These are phyloP conservation scores for Astrocystis sublimbata DNA, from an alignment of 495 filamentous ascomycete genomes.

Conservation along the genomic window DNA sequence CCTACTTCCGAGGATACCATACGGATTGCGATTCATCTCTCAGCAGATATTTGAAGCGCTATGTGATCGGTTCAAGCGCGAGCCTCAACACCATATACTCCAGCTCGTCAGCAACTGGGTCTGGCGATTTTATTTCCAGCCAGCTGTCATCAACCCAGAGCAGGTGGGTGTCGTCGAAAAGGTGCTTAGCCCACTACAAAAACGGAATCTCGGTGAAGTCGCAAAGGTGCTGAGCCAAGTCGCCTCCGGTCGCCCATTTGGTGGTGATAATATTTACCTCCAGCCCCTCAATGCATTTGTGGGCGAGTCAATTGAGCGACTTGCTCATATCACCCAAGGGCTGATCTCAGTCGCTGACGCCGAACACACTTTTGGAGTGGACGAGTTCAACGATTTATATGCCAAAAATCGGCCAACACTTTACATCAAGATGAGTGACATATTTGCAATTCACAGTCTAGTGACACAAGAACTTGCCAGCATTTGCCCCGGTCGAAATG, in stretches of 20 bases:
- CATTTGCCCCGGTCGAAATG: constrained; percentile 78
- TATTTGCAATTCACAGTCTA: constrained; percentile 93
- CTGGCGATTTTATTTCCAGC: constrained; percentile 92
- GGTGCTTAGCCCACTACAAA: constrained; percentile 83
- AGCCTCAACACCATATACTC: constrained; percentile 74
- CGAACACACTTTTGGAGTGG: constrained; percentile 93
- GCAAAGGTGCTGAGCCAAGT: constrained; percentile 89
- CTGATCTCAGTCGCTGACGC: constrained; percentile 83
- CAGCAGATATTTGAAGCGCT: constrained; percentile 82
- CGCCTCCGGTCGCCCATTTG: constrained; percentile 81
- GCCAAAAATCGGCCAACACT: constrained; percentile 92
- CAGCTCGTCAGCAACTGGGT: constrained; percentile 87
- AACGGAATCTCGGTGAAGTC: constrained; percentile 88
- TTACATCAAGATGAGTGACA: constrained; percentile 97
- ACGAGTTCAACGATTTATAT: constrained; percentile 97
- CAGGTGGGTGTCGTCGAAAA: constrained; percentile 87
- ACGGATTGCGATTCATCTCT: constrained; percentile 86
- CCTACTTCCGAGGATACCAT: constrained; percentile 82
- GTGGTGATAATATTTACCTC: constrained; percentile 91
- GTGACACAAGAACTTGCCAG: constrained; percentile 73
- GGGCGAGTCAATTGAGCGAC: constrained; percentile 76
- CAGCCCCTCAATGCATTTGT: constrained; percentile 92
- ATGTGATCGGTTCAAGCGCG: constrained; percentile 71
- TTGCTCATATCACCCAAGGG: constrained; percentile 68
- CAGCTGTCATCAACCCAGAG: constrained; percentile 83